Percentiles rank a stretch among this genome's conserved stretches.
Evolutionary conservation across 345 rosid species (phyloP).

Genomic region (Turritis glabra): DNA sequence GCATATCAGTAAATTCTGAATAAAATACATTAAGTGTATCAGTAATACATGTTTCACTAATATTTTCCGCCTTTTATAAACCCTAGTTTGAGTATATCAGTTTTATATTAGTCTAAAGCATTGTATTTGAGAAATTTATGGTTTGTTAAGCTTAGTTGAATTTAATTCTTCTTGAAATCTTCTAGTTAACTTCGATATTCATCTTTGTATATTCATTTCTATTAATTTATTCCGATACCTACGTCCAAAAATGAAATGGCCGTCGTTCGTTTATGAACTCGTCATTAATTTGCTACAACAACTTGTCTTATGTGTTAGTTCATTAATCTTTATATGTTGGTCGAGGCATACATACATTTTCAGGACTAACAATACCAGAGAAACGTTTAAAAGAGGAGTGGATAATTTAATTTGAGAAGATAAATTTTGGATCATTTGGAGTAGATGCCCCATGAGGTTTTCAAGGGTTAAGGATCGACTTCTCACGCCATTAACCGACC

Average conservation of each 20-base stretch:
- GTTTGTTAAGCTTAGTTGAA: neutral
- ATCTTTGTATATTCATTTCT: neutral
- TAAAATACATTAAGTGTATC: neutral
- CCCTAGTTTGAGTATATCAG: neutral
- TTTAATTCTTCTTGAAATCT: neutral
- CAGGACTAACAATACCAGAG: too few species aligned
- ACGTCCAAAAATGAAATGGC: too few species aligned
- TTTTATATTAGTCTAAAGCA: neutral
- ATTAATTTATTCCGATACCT: neutral
- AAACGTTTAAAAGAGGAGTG: neutral
- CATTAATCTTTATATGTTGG: too few species aligned
- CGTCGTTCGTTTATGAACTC: neutral
- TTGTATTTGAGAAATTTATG: neutral
- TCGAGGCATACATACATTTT: neutral
- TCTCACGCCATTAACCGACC: slow-evolving; percentile 9
- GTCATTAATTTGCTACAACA: neutral
- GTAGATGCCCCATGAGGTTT: slow-evolving; percentile 2
- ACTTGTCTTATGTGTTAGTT: neutral
- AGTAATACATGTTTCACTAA: neutral
- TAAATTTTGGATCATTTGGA: neutral
- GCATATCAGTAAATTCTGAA: neutral
- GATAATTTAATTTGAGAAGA: too few species aligned
- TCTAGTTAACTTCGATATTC: neutral
- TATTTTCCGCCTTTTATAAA: neutral
- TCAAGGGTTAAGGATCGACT: slow-evolving; percentile 19